Percentiles rank a stretch among this genome's conserved stretches.
phyloP scores from a whole-genome alignment of 441 rosid species.

The Euphorbia celastroides region DNA sequence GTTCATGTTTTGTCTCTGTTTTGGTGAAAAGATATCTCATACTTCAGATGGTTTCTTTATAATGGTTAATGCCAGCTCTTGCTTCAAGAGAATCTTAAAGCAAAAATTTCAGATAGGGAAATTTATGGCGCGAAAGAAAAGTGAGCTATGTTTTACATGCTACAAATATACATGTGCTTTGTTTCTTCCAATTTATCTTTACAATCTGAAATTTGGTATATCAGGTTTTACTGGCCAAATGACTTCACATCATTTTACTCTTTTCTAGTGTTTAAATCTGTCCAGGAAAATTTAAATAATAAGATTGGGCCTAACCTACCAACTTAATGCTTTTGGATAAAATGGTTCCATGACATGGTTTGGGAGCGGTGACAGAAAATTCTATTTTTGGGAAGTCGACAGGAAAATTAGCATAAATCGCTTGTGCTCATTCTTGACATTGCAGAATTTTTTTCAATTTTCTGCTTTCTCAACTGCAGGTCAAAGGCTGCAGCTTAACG shows the following conservation, averaged over 20 bases:
- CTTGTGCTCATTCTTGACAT: background rate
- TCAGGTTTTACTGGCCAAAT: background rate
- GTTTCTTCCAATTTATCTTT: background rate
- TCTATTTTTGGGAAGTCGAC: background rate
- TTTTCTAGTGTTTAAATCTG: background rate
- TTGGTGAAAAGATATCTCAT: background rate
- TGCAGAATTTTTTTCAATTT: background rate
- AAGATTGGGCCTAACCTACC: no score
- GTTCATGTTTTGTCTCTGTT: slow-evolving; percentile 1
- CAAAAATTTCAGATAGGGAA: no score
- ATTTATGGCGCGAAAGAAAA: background rate
- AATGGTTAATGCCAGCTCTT: background rate
- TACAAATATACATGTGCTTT: background rate
- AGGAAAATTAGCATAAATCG: background rate
- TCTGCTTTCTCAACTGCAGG: slow-evolving; percentile 33
- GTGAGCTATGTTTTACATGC: background rate
- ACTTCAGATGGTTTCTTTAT: background rate
- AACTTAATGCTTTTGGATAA: no score
- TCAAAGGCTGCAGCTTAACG: slow-evolving; percentile 57
- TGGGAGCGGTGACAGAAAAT: background rate
- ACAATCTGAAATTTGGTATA: background rate
- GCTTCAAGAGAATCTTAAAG: slow-evolving; percentile 8
- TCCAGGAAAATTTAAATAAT: no score
- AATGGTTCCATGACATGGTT: no score
- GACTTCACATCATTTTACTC: background rate